Conservation (phyloP, 768 basidiomycete species). For the Tricholoma hemisulphureum region DNA sequence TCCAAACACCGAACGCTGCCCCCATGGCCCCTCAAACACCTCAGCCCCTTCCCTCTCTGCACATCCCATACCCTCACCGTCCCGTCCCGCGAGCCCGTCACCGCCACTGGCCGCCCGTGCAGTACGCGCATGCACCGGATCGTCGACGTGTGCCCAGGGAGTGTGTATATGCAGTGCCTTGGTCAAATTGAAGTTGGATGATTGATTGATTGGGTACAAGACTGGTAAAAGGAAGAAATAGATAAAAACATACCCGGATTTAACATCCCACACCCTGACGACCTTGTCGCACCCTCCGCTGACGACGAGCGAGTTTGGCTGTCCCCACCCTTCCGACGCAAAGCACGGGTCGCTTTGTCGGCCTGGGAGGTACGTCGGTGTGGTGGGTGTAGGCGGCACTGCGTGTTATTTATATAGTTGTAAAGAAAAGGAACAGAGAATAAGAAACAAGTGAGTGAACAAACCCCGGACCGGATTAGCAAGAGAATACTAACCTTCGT, state of each 20-base stretch:
- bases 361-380: constrained; percentile 15
- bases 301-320: constrained; percentile 77
- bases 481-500: background rate
- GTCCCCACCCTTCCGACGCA: constrained; percentile 86
- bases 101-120: constrained; percentile 82
- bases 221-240: background rate
- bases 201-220: too few relatives aligned
- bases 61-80: constrained; percentile 94
- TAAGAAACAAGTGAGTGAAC: background rate
- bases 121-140: constrained; percentile 88
- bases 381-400: background rate
- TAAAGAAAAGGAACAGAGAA: background rate
- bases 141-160: constrained; percentile 85
- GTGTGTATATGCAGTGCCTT: constrained; percentile 70
- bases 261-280: constrained; percentile 89
- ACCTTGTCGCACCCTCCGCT: constrained; percentile 93
- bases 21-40: constrained; percentile 72
- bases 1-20: constrained; percentile 87
- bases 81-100: constrained; percentile 85
- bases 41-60: constrained; percentile 66
- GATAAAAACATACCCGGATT: constrained; percentile 61
- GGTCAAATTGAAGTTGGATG: background rate
- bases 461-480: too few relatives aligned
- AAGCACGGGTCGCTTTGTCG: constrained; percentile 56
- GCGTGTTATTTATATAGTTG: background rate